A percentile compares a stretch with the other conserved stretches of the same genome.
phyloP scores from a whole-genome alignment of 371 early-diverging fungal genomes.

The Parasitella parasitica region DNA sequence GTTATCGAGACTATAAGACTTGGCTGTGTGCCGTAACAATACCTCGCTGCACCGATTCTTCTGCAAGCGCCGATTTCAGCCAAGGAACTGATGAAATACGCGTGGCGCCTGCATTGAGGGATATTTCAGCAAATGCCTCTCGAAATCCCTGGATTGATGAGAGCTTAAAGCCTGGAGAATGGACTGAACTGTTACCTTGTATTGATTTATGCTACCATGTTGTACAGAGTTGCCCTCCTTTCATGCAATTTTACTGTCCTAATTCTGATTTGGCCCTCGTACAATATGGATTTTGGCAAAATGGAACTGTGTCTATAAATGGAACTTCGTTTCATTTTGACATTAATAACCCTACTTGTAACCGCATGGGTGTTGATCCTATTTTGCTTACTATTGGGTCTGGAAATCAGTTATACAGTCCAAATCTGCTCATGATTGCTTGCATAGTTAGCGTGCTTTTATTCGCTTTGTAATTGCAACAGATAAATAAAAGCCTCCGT shows the following conservation, averaged over 20 bases:
- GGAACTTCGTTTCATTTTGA: conserved; percentile 24
- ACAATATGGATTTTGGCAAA: conserved; percentile 53
- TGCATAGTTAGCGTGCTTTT: neutral
- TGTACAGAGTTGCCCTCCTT: conserved; percentile 67
- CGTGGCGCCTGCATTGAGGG: conserved; percentile 27
- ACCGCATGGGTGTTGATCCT: conserved; percentile 33
- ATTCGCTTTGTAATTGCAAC: neutral
- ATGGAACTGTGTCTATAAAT: conserved; percentile 16
- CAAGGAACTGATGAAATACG: conserved; percentile 22
- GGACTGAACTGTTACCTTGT: conserved; percentile 63
- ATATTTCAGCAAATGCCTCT: conserved; percentile 36
- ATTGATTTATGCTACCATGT: conserved; percentile 66
- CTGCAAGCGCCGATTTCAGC: conserved; percentile 8
- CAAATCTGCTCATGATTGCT: neutral
- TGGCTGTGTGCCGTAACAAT: conserved; percentile 69
- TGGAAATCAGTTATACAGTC: neutral
- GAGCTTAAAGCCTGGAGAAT: conserved; percentile 42
- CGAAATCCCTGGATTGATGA: conserved; percentile 48
- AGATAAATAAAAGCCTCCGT: neutral
- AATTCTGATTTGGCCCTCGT: conserved; percentile 44
- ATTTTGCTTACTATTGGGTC: conserved; percentile 25
- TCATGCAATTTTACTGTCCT: conserved; percentile 62
- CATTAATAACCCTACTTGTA: conserved; percentile 40
- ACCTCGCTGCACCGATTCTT: conserved; percentile 57
- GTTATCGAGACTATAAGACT: conserved; percentile 57